phyloP scores from a whole-genome alignment of 1,284 basidiomycete species.

The Ustilago shanxiensis region DNA sequence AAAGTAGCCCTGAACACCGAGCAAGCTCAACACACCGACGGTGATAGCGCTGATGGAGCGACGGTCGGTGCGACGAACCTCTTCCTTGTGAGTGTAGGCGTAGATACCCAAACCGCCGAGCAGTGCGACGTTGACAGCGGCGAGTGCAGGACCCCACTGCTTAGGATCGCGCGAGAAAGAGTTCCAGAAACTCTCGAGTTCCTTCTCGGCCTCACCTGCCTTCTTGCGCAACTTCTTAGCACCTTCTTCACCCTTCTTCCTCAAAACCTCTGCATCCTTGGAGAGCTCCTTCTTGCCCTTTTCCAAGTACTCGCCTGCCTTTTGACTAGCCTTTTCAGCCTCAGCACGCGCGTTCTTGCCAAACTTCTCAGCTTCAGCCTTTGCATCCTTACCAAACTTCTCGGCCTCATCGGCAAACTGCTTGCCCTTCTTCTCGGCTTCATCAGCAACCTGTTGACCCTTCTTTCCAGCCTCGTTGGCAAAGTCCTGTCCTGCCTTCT shows the following conservation, averaged over 20 bases:
- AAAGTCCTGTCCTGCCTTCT: constrained; percentile 21
- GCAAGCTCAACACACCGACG: constrained; percentile 60
- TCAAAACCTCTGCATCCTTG: constrained; percentile 46
- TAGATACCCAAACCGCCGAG: constrained; percentile 66
- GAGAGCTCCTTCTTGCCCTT: constrained; percentile 49
- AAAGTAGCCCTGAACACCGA: constrained; percentile 64
- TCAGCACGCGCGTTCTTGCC: constrained; percentile 42
- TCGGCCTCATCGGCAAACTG: constrained; percentile 50
- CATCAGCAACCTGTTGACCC: constrained; percentile 25
- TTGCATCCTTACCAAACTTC: constrained; percentile 30
- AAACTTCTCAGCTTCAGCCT: constrained; percentile 38
- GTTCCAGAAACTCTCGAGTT: constrained; percentile 57
- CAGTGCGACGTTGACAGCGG: constrained; percentile 64
- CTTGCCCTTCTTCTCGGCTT: constrained; percentile 31
- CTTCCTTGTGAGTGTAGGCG: constrained; percentile 65
- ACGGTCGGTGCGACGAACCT: constrained; percentile 60
- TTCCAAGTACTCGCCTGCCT: constrained; percentile 47
- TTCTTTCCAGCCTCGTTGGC: constrained; percentile 36
- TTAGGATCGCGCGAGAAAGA: constrained; percentile 63
- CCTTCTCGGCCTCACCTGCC: constrained; percentile 60
- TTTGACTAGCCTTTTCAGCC: constrained; percentile 48
- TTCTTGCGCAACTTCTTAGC: constrained; percentile 53
- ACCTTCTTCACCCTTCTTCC: constrained; percentile 55
- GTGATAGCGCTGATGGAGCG: constrained; percentile 57
- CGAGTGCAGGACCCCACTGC: constrained; percentile 66